Conservation (phyloP, 1,284 basidiomycete species). For the Naganishia sp. region DNA sequence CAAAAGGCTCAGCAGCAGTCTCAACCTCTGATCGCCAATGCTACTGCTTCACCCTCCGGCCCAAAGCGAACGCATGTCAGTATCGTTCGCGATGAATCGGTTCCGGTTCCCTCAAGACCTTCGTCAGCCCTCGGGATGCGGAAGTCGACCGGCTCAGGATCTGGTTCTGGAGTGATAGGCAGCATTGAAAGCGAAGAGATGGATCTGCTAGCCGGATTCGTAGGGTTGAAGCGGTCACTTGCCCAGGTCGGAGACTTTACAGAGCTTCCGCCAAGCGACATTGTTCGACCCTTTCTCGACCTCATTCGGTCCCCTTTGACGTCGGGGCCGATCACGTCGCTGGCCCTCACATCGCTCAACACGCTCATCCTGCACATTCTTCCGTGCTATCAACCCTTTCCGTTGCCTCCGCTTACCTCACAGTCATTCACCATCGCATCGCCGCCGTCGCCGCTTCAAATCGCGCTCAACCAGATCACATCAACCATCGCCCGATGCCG, state of each 20-base stretch:
- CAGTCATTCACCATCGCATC: conserved; percentile 56
- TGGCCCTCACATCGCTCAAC: conserved; percentile 83
- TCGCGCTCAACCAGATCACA: conserved; percentile 79
- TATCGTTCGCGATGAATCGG: conserved; percentile 17
- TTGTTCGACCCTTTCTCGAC: conserved; percentile 87
- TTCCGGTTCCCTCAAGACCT: neutral
- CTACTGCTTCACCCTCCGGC: neutral
- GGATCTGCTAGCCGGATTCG: conserved; percentile 85
- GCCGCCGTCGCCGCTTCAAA: conserved; percentile 47
- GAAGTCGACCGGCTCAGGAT: conserved; percentile 16
- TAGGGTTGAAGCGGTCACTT: conserved; percentile 76
- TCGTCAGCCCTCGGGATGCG: conserved; percentile 13
- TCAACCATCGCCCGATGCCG: conserved; percentile 91
- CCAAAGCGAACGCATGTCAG: conserved; percentile 14
- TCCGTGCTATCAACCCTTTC: conserved; percentile 48
- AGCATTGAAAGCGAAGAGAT: conserved; percentile 45
- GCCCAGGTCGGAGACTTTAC: conserved; percentile 66
- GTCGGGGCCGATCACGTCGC: conserved; percentile 89
- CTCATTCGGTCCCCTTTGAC: conserved; percentile 90
- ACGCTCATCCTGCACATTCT: conserved; percentile 79
- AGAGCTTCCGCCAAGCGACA: conserved; percentile 59
- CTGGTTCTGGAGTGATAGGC: conserved; percentile 1
- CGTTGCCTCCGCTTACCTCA: conserved; percentile 59
- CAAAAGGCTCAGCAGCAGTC: conserved; percentile 21
- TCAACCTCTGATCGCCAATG: conserved; percentile 17